A percentile compares a stretch with the other conserved stretches of the same genome.
Evolutionary conservation across 2,329 filamentous ascomycete genomes (phyloP).

Genomic region (Calonectria fujianensis): DNA sequence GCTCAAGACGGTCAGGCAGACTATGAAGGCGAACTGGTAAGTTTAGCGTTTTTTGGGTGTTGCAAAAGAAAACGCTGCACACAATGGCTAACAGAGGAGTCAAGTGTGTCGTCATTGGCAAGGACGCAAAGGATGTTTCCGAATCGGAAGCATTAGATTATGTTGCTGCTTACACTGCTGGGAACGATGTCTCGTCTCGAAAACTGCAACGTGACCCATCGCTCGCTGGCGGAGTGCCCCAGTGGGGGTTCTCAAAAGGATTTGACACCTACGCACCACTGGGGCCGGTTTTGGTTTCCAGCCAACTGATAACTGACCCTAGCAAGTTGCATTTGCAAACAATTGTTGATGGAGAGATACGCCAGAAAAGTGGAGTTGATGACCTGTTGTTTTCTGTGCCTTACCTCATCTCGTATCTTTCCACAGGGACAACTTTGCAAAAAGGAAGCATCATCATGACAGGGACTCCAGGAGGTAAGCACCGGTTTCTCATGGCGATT

Average conservation of each 20-base stretch:
- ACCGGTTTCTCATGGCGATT: background rate
- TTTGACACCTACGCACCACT: constrained; percentile 75
- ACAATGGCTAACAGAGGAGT: background rate
- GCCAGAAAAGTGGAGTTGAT: constrained; percentile 63
- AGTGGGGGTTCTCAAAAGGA: constrained; percentile 75
- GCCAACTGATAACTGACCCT: constrained; percentile 65
- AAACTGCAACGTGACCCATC: constrained; percentile 70
- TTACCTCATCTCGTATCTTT: constrained; percentile 61
- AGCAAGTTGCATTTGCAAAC: constrained; percentile 65
- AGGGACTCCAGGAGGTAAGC: constrained; percentile 65
- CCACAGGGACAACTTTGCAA: constrained; percentile 64
- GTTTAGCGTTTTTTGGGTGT: background rate
- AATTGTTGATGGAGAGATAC: constrained; percentile 66
- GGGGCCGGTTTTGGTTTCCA: constrained; percentile 68
- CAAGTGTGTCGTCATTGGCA: constrained; percentile 66
- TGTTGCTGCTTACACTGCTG: constrained; percentile 71
- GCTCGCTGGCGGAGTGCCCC: constrained; percentile 70
- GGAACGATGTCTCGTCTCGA: constrained; percentile 73
- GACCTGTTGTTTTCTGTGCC: constrained; percentile 68
- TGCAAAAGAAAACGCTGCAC: background rate
- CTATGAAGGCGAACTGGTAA: constrained; percentile 67
- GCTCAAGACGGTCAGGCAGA: constrained; percentile 69
- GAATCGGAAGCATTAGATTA: constrained; percentile 66
- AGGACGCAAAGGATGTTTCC: constrained; percentile 68
- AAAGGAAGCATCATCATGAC: constrained; percentile 68